phyloP scores from a whole-genome alignment of 23 red algal genomes.

The Gracilaria vermiculophylla region DNA sequence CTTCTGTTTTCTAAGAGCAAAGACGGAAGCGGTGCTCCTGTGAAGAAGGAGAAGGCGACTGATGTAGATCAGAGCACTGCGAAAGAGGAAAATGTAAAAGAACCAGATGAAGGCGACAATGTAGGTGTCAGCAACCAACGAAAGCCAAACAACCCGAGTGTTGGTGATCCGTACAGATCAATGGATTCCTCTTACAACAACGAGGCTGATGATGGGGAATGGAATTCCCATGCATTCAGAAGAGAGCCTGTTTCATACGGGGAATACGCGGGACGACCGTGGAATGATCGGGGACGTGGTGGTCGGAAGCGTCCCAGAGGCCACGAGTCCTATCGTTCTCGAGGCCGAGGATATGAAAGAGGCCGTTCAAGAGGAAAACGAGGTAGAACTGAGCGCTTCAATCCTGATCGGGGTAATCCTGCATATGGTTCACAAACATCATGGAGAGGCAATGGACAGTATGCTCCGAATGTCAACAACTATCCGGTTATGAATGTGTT shows the following conservation, averaged over 20 bases:
- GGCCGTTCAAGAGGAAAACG: background rate
- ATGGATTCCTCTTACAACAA: background rate
- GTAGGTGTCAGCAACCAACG: background rate
- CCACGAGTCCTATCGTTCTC: background rate
- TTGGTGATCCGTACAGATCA: background rate
- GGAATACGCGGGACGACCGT: background rate
- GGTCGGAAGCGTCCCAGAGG: conserved; percentile 8
- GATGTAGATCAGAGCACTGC: background rate
- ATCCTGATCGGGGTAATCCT: background rate
- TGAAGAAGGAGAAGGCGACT: background rate
- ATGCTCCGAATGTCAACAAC: background rate
- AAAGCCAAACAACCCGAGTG: background rate
- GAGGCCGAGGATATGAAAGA: background rate
- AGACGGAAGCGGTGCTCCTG: background rate
- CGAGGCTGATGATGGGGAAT: background rate
- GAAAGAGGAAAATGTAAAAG: background rate
- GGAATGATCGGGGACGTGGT: conserved; percentile 3
- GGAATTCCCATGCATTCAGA: background rate
- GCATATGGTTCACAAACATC: background rate
- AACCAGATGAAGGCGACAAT: background rate
- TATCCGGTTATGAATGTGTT: conserved; percentile 4
- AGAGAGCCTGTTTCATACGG: background rate
- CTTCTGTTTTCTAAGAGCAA: conserved; percentile 30
- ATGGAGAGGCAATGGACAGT: background rate
- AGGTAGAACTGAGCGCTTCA: conserved; percentile 21